phyloP scores from a whole-genome alignment of 2,329 filamentous ascomycete genomes.

The Cytospora chrysosperma region DNA sequence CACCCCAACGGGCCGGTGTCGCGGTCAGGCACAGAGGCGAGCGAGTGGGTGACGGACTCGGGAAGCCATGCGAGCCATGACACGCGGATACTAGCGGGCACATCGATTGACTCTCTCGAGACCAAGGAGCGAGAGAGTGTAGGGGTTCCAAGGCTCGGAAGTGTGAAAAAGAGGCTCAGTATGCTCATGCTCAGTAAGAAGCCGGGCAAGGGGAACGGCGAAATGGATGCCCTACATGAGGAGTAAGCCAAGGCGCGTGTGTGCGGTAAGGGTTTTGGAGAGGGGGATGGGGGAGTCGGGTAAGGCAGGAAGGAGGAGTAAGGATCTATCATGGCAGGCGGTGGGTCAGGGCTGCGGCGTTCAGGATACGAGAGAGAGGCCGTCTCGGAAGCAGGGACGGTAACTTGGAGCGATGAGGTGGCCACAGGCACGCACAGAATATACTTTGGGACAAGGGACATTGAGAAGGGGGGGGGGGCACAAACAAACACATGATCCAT shows the following conservation, averaged over 20 bases:
- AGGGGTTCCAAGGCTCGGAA: conserved; percentile 50
- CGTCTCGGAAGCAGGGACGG: background rate
- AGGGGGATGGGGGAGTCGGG: background rate
- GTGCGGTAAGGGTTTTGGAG: background rate
- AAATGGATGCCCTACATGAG: conserved; percentile 57
- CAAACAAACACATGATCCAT: background rate
- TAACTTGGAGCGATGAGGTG: background rate
- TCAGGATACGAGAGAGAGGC: background rate
- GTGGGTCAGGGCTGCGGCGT: background rate
- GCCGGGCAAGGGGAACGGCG: conserved; percentile 52
- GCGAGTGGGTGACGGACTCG: conserved; percentile 35
- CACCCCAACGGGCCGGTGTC: conserved; percentile 8
- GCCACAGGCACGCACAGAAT: background rate
- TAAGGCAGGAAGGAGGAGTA: background rate
- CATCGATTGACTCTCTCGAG: conserved; percentile 21
- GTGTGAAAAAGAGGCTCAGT: conserved; percentile 76
- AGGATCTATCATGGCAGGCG: background rate
- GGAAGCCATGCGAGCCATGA: conserved; percentile 31
- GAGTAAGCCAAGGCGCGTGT: conserved; percentile 39
- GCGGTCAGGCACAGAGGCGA: conserved; percentile 23
- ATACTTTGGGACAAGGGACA: background rate
- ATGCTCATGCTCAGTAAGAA: conserved; percentile 74
- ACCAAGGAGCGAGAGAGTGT: conserved; percentile 28
- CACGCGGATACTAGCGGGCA: conserved; percentile 8
- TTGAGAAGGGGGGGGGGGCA: too few species aligned